A percentile compares a stretch with the other conserved stretches of the same genome.
Conservation (phyloP, 257 asterid species). For the Schizonepeta tenuifolia region DNA sequence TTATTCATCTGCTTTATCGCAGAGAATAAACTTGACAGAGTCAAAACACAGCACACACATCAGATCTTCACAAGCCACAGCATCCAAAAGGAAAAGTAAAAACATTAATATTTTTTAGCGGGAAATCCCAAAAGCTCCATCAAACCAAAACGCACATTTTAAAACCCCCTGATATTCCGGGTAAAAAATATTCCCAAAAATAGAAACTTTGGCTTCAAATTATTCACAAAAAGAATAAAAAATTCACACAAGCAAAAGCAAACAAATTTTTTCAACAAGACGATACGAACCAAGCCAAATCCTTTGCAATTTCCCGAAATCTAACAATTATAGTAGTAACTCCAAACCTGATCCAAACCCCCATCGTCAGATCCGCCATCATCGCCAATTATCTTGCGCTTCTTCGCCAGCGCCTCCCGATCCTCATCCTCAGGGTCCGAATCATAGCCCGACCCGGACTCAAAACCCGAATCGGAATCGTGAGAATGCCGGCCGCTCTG, state of each 20-base stretch:
- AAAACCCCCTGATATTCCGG: constrained; percentile 28
- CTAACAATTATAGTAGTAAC: constrained; percentile 15
- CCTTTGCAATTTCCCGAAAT: constrained; percentile 25
- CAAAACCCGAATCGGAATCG: constrained; percentile 61
- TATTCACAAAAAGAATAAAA: constrained; percentile 22
- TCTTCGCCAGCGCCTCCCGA: constrained; percentile 46
- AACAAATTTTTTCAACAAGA: constrained; percentile 21
- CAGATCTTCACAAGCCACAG: constrained; percentile 61
- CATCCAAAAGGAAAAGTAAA: constrained; percentile 37
- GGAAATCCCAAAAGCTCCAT: constrained; percentile 59
- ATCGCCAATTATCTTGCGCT: constrained; percentile 55
- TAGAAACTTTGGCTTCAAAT: constrained; percentile 38
- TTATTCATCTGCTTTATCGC: constrained; percentile 15
- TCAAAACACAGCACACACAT: constrained; percentile 54
- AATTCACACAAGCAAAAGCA: constrained; percentile 10
- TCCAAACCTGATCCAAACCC: constrained; percentile 58
- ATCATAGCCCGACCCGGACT: constrained; percentile 45
- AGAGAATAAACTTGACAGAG: constrained; percentile 47
- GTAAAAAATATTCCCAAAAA: constrained; percentile 43
- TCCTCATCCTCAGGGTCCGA: constrained; percentile 54
- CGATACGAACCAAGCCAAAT: constrained; percentile 3
- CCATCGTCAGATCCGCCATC: constrained; percentile 78
- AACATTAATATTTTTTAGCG: constrained; percentile 51
- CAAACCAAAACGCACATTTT: constrained; percentile 39
- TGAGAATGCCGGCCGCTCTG: constrained; percentile 43